Conservation (phyloP, 2,329 filamentous ascomycete species). For the Neonectria coccinea region DNA sequence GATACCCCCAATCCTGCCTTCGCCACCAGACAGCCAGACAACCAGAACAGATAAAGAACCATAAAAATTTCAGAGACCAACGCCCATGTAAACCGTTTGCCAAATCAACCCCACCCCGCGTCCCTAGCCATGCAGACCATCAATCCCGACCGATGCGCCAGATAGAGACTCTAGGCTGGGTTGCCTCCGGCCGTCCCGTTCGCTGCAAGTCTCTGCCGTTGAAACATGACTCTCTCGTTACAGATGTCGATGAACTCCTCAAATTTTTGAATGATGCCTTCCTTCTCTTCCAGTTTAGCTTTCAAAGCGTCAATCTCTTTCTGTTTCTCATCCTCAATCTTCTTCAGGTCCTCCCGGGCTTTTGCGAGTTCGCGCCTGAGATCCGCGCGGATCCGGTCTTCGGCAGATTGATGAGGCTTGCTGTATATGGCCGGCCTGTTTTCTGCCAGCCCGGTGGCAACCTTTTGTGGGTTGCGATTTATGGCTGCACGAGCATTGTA, state of each 20-base stretch:
- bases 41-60: constrained; percentile 8
- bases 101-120: constrained; percentile 25
- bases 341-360: constrained; percentile 66
- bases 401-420: constrained; percentile 71
- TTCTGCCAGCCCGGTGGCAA: constrained; percentile 69
- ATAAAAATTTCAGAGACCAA: constrained; percentile 30
- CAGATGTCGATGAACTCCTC: constrained; percentile 79
- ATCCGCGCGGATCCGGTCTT: constrained; percentile 73
- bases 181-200: constrained; percentile 43
- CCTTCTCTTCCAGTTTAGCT: constrained; percentile 71
- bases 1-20: constrained; percentile 30
- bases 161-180: constrained; percentile 37
- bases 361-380: constrained; percentile 70
- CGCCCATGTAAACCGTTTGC: constrained; percentile 37
- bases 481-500: constrained; percentile 76
- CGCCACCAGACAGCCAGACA: constrained; percentile 21
- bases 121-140: constrained; percentile 32
- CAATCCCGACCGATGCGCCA: constrained; percentile 34
- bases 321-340: constrained; percentile 66
- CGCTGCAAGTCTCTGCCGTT: constrained; percentile 64
- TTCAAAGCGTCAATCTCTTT: constrained; percentile 70
- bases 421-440: constrained; percentile 74
- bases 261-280: constrained; percentile 71
- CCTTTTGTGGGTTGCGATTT: constrained; percentile 72
- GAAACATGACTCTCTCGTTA: constrained; percentile 74